These are phyloP conservation scores for Marvania coccoides DNA, from an alignment of 139 green algal species.

Conservation along the genomic window DNA sequence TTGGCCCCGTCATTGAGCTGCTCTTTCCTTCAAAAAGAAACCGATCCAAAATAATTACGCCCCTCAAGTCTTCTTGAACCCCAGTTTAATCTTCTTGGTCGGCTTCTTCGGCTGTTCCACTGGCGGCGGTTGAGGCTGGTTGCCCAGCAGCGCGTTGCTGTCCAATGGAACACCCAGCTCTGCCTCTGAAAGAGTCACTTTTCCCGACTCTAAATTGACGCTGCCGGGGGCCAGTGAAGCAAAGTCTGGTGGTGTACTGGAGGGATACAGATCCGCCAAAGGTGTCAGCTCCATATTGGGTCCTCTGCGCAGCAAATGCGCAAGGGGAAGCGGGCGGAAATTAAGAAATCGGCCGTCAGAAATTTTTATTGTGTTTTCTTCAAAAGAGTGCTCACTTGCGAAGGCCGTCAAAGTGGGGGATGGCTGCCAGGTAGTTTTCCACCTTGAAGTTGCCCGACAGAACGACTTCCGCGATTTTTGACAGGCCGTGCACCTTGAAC, in stretches of 20 bases:
- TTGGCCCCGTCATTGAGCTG: too few relatives aligned
- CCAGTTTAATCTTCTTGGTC: neutral
- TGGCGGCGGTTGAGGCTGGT: neutral
- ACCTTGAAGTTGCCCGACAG: neutral
- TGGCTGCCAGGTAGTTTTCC: neutral
- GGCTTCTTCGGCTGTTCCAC: neutral
- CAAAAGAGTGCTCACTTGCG: neutral
- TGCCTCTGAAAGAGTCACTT: neutral
- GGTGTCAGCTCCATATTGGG: neutral
- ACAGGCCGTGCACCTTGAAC: neutral
- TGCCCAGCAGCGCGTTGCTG: neutral
- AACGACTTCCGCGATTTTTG: neutral
- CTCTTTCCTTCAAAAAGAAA: too few relatives aligned
- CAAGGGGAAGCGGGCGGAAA: too few relatives aligned
- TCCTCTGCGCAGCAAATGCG: neutral
- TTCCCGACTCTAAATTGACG: neutral
- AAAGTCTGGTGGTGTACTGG: neutral
- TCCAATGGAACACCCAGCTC: neutral
- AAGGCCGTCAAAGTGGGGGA: neutral
- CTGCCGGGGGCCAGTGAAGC: neutral
- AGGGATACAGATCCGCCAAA: neutral
- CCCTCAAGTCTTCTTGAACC: neutral
- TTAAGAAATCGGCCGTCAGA: too few relatives aligned
- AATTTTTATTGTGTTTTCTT: too few relatives aligned
- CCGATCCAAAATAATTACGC: too few relatives aligned